Conservation (phyloP, 345 rosid species). For the Populus tremula region DNA sequence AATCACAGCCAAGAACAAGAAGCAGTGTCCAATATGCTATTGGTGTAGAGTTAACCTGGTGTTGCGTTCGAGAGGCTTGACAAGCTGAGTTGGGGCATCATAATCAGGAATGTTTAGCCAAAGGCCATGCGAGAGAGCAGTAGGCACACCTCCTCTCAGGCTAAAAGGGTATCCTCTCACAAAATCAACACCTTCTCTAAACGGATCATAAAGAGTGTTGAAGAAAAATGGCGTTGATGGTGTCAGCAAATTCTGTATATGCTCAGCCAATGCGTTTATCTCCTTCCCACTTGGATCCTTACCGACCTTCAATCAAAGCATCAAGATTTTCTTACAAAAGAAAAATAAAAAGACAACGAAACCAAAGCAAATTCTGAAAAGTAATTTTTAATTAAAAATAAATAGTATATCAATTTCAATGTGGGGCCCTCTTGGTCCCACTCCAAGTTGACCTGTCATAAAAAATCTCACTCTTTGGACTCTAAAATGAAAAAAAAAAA, state of each 20-base stretch:
- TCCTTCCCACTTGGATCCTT: constrained; percentile 35
- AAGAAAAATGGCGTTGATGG: constrained; percentile 39
- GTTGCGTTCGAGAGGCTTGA: constrained; percentile 41
- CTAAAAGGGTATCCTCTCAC: constrained; percentile 43
- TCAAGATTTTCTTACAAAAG: too few relatives aligned
- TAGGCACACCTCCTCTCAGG: constrained; percentile 31
- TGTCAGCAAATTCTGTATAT: constrained; percentile 28
- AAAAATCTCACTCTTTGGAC: neutral
- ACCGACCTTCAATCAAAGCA: constrained; percentile 22
- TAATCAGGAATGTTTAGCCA: constrained; percentile 48
- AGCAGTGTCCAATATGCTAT: neutral
- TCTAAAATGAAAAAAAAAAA: too few relatives aligned
- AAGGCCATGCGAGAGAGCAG: constrained; percentile 39
- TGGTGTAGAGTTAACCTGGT: constrained; percentile 19
- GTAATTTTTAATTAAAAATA: too few relatives aligned
- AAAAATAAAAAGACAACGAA: too few relatives aligned
- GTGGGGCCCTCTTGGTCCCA: too few relatives aligned
- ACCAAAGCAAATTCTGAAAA: too few relatives aligned
- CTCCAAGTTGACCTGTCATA: too few relatives aligned
- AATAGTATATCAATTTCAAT: too few relatives aligned
- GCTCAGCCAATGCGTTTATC: constrained; percentile 37
- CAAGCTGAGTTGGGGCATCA: constrained; percentile 41
- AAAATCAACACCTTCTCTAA: constrained; percentile 33
- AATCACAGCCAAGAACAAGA: neutral
- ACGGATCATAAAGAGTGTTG: constrained; percentile 41